Percentiles rank a stretch among this genome's conserved stretches.
These are phyloP conservation scores for Arthrobotrys musiformis DNA, from an alignment of 2,329 filamentous ascomycete genomes.

Conservation along the genomic window DNA sequence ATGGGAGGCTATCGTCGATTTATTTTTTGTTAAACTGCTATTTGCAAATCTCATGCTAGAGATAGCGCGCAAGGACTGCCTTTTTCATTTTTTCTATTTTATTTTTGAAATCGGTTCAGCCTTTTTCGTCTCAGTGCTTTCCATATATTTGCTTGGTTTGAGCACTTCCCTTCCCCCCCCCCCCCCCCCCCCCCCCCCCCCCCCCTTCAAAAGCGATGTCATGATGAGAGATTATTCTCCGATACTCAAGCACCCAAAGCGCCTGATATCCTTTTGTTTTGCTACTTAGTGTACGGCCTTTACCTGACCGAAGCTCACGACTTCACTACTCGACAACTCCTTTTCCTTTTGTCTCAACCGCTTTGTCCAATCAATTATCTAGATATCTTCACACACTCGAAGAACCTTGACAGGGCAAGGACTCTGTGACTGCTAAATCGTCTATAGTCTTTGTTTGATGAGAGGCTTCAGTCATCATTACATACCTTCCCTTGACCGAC, in stretches of 20 bases:
- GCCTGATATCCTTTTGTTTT: constrained; percentile 46
- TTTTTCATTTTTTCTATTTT: constrained; percentile 26
- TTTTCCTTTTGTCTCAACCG: constrained; percentile 34
- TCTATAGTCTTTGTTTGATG: constrained; percentile 1
- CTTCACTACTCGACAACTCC: constrained; percentile 10
- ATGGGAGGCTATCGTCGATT: constrained; percentile 54
- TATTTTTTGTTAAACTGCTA: constrained; percentile 46
- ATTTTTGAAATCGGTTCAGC: constrained; percentile 37
- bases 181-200: not conserved
- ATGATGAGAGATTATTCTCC: constrained; percentile 26
- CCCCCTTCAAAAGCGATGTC: constrained; percentile 45
- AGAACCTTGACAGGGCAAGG: constrained; percentile 27
- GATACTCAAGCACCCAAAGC: constrained; percentile 23
- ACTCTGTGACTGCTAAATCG: constrained; percentile 45
- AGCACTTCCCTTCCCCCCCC: constrained; percentile 8
- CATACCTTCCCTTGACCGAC: constrained; percentile 20
- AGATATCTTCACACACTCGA: constrained; percentile 3
- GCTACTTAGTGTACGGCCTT: constrained; percentile 9
- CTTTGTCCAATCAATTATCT: constrained; percentile 38
- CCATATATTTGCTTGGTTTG: constrained; percentile 42
- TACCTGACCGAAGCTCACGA: constrained; percentile 13
- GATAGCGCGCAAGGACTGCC: constrained; percentile 43
- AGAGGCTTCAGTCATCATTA: constrained; percentile 12
- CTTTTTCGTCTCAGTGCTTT: constrained; percentile 29
- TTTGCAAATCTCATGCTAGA: constrained; percentile 48